These are phyloP conservation scores for Jatropha multifida DNA, from an alignment of 441 rosid genomes.

Conservation along the genomic window DNA sequence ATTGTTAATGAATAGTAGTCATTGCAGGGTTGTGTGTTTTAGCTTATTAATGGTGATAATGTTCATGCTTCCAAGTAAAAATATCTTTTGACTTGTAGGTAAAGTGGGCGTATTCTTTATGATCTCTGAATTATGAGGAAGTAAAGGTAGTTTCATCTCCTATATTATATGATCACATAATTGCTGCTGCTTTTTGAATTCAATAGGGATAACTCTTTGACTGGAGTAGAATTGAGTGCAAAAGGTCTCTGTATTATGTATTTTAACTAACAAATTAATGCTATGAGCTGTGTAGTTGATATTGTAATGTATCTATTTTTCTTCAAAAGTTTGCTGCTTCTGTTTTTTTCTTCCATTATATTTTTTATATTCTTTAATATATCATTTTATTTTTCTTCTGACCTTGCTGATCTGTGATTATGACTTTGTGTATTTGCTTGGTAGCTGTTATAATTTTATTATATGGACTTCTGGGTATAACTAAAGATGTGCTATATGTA, in stretches of 20 bases:
- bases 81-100: constrained; percentile 98
- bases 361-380: too few species aligned
- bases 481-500: neutral
- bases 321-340: neutral
- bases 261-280: constrained; percentile 3
- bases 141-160: constrained; percentile 97
- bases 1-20: constrained; percentile 27
- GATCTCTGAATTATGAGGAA: constrained; percentile 97
- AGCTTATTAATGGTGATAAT: constrained; percentile 55
- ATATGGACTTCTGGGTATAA: neutral
- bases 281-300: too few species aligned
- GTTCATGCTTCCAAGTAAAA: constrained; percentile 78
- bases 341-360: neutral
- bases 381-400: neutral
- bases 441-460: neutral
- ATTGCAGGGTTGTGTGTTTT: constrained; percentile 38
- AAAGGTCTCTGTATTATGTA: neutral
- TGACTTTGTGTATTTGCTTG: neutral
- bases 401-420: neutral
- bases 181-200: constrained; percentile 39
- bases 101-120: constrained; percentile 93
- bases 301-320: neutral
- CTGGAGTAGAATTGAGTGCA: constrained; percentile 19
- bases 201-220: constrained; percentile 26
- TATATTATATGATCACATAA: constrained; percentile 41